phyloP scores from a whole-genome alignment of 2,329 filamentous ascomycete genomes.

The Fusarium robinianum region DNA sequence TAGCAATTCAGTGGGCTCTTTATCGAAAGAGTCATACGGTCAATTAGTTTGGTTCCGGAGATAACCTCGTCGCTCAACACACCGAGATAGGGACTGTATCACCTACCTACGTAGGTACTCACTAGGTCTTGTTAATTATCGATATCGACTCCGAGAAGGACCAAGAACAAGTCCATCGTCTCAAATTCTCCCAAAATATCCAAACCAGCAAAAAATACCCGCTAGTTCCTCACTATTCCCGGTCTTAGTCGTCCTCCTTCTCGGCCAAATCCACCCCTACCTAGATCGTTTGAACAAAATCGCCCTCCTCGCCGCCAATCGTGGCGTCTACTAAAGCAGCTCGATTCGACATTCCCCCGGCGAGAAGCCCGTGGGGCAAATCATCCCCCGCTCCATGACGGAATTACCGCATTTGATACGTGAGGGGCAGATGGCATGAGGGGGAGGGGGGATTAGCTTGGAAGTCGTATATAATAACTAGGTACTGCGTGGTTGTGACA shows the following conservation, averaged over 20 bases:
- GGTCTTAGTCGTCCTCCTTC: conserved; percentile 13
- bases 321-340: conserved; percentile 14
- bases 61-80: conserved; percentile 1
- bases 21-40: neutral
- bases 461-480: conserved; percentile 11
- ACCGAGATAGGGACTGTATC: no score
- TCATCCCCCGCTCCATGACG: conserved; percentile 31
- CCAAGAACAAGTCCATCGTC: neutral
- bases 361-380: conserved; percentile 32
- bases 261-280: conserved; percentile 35
- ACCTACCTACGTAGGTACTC: no score
- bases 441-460: neutral
- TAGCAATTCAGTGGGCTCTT: no score
- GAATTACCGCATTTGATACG: conserved; percentile 22
- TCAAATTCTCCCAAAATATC: conserved; percentile 11
- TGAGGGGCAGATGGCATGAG: conserved; percentile 6
- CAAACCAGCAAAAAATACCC: neutral
- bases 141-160: neutral
- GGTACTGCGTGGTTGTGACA: neutral
- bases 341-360: conserved; percentile 17
- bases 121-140: no score
- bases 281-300: neutral
- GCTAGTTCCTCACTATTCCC: conserved; percentile 26
- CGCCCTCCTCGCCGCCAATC: conserved; percentile 16
- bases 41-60: no score